phyloP scores from a whole-genome alignment of 345 rosid species.

The Linum usitatissimum region DNA sequence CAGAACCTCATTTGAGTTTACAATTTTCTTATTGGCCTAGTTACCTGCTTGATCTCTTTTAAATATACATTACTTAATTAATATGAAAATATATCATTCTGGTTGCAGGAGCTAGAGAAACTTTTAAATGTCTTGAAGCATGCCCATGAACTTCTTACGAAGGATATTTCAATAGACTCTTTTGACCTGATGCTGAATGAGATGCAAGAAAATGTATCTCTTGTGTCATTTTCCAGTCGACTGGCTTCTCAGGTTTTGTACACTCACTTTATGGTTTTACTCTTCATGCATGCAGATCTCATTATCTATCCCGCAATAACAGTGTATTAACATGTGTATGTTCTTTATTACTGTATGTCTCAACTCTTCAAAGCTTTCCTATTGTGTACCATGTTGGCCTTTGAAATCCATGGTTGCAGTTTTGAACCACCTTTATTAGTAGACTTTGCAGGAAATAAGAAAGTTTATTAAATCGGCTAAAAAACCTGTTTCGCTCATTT shows the following conservation, averaged over 20 bases:
- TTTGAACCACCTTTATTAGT: background rate
- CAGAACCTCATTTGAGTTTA: background rate
- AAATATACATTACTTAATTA: background rate
- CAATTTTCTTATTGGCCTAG: background rate
- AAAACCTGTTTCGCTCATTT: background rate
- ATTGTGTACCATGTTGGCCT: background rate
- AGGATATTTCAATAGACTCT: conserved; percentile 72
- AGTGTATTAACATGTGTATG: background rate
- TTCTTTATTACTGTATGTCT: background rate
- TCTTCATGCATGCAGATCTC: background rate
- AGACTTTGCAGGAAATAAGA: background rate
- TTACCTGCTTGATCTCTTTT: too few species aligned
- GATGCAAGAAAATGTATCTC: conserved; percentile 94
- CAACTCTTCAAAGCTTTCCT: background rate
- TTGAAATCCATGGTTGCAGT: background rate
- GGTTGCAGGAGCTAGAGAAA: conserved; percentile 80
- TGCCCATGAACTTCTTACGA: conserved; percentile 67
- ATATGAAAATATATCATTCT: conserved; percentile 10
- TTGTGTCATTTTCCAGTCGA: conserved; percentile 89
- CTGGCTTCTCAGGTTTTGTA: conserved; percentile 89
- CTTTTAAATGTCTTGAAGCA: conserved; percentile 66
- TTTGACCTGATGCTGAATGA: conserved; percentile 80
- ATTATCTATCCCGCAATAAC: background rate
- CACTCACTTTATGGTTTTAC: background rate
- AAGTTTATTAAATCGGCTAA: background rate